Percentiles rank a stretch among this genome's conserved stretches.
Evolutionary conservation across 306 rosid species (phyloP).

Genomic region (Lotus japonicus): DNA sequence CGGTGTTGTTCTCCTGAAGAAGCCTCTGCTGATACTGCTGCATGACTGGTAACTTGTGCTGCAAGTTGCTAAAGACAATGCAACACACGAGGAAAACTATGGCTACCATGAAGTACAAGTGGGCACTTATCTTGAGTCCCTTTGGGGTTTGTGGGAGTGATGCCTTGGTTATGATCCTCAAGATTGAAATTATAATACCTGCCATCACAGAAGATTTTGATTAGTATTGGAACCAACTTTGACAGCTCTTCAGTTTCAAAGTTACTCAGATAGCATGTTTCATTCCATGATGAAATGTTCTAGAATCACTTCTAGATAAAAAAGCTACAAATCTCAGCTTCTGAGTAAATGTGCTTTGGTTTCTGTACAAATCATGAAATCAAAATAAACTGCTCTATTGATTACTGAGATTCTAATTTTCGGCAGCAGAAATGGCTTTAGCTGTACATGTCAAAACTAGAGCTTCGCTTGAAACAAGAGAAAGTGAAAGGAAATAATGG

Average conservation of each 20-base stretch:
- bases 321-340: no score
- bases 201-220: conserved; percentile 22
- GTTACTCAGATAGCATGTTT: not conserved
- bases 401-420: not conserved
- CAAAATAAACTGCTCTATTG: not conserved
- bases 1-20: conserved; percentile 35
- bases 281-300: no score
- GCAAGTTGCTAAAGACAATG: conserved; percentile 62
- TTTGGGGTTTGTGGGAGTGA: conserved; percentile 70
- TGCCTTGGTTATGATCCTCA: conserved; percentile 86
- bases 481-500: no score
- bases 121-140: conserved; percentile 78
- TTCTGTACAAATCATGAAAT: no score
- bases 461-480: not conserved
- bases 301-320: no score
- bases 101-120: conserved; percentile 74
- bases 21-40: conserved; percentile 41
- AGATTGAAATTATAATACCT: conserved; percentile 69
- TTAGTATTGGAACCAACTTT: not conserved
- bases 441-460: conserved; percentile 1
- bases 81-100: conserved; percentile 60
- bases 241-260: not conserved
- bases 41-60: conserved; percentile 68
- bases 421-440: not conserved
- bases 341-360: no score